Conservation (phyloP, 75 land plant genomes). For the Cunninghamia lanceolata region DNA sequence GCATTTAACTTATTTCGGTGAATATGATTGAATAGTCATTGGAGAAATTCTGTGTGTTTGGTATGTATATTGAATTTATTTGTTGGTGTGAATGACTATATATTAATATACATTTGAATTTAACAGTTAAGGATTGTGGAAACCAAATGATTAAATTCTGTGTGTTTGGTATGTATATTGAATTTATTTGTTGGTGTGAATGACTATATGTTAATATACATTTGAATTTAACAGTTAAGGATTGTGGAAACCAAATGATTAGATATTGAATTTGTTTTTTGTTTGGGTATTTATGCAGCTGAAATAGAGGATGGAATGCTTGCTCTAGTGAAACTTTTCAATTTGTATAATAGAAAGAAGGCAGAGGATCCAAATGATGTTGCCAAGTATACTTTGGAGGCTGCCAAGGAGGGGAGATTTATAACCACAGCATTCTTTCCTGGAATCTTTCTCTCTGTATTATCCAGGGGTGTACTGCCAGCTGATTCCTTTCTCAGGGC, state of each 20-base stretch:
- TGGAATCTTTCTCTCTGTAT: neutral
- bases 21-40: too few species aligned
- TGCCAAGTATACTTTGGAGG: slow-evolving; percentile 21
- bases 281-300: neutral
- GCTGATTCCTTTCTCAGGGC: slow-evolving; percentile 19
- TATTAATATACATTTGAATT: too few species aligned
- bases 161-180: too few species aligned
- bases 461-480: slow-evolving; percentile 23
- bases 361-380: slow-evolving; percentile 18
- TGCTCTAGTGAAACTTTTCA: slow-evolving; percentile 11
- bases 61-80: too few species aligned
- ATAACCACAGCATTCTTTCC: slow-evolving; percentile 5
- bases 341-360: neutral
- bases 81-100: too few species aligned
- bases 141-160: neutral
- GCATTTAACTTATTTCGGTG: too few species aligned
- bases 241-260: neutral
- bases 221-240: too few species aligned
- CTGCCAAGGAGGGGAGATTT: slow-evolving; percentile 19
- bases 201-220: too few species aligned
- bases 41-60: too few species aligned
- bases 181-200: too few species aligned
- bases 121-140: neutral
- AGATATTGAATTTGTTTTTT: neutral
- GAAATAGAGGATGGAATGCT: neutral